Conservation (phyloP, 2,329 filamentous ascomycete genomes). For the Pseudogymnoascus sp. region DNA sequence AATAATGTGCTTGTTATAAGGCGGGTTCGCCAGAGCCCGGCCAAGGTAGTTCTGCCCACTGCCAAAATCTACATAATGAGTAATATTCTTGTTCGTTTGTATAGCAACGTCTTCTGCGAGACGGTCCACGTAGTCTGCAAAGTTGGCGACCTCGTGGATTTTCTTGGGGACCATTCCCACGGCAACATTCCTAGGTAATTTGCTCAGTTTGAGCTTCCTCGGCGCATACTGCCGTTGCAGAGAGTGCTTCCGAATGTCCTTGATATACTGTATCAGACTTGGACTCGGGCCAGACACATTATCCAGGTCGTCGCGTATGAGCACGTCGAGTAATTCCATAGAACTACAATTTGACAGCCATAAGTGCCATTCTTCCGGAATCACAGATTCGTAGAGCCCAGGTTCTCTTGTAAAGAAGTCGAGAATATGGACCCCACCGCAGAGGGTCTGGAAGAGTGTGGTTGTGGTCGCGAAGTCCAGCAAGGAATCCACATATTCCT, state of each 20-base stretch:
- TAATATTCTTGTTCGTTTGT: conserved; percentile 52
- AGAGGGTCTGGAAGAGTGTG: conserved; percentile 76
- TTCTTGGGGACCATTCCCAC: conserved; percentile 97
- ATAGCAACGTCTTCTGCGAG: conserved; percentile 50
- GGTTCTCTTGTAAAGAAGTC: conserved; percentile 89
- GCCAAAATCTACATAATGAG: conserved; percentile 90
- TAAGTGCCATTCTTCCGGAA: conserved; percentile 72
- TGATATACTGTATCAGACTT: conserved; percentile 64
- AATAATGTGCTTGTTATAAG: conserved; percentile 79
- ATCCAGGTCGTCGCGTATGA: conserved; percentile 69
- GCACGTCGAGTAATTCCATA: conserved; percentile 68
- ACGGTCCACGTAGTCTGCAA: conserved; percentile 71
- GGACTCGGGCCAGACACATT: conserved; percentile 28
- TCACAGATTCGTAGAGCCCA: conserved; percentile 67
- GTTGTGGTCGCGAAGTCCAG: conserved; percentile 68
- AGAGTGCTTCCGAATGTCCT: conserved; percentile 59
- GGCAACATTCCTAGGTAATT: conserved; percentile 61
- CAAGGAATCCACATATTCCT: conserved; percentile 72
- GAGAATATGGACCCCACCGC: conserved; percentile 91
- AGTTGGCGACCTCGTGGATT: conserved; percentile 83
- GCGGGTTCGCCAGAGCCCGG: conserved; percentile 71
- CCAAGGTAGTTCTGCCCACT: conserved; percentile 96
- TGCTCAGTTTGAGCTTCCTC: conserved; percentile 36
- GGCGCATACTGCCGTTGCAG: conserved; percentile 54
- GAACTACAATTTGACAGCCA: conserved; percentile 67